phyloP scores from a whole-genome alignment of 768 basidiomycete genomes.

The Lactarius psammicola region DNA sequence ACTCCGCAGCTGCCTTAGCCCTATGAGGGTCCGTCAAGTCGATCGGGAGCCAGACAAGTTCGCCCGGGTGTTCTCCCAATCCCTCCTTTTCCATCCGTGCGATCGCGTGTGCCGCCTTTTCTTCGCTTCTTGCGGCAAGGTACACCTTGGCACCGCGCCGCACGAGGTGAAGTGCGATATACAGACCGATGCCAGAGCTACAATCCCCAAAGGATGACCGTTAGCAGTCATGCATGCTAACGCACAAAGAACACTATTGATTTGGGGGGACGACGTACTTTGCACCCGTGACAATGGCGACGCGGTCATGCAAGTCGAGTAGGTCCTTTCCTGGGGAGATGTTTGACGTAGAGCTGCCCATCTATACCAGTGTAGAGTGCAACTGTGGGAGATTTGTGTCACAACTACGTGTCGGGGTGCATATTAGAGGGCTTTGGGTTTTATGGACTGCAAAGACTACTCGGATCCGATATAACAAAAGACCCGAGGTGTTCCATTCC shows the following conservation, averaged over 20 bases:
- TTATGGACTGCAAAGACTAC: background rate
- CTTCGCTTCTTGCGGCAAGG: constrained; percentile 39
- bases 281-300: constrained; percentile 51
- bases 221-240: background rate
- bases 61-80: constrained; percentile 33
- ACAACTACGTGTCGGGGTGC: background rate
- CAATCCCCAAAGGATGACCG: background rate
- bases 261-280: constrained; percentile 36
- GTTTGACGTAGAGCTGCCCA: constrained; percentile 20
- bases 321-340: constrained; percentile 41
- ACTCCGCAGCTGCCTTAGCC: constrained; percentile 39
- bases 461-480: background rate
- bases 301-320: constrained; percentile 46
- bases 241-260: background rate
- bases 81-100: constrained; percentile 37
- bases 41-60: constrained; percentile 39
- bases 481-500: background rate
- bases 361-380: background rate
- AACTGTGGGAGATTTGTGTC: background rate
- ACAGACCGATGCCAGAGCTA: constrained; percentile 26
- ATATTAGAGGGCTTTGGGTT: background rate
- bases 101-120: constrained; percentile 37
- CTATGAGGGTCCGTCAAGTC: constrained; percentile 41
- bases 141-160: constrained; percentile 45
- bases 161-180: constrained; percentile 35